A percentile compares a stretch with the other conserved stretches of the same genome.
Conservation (phyloP, 164 flowering plant genomes). For the Macadamia integrifolia region DNA sequence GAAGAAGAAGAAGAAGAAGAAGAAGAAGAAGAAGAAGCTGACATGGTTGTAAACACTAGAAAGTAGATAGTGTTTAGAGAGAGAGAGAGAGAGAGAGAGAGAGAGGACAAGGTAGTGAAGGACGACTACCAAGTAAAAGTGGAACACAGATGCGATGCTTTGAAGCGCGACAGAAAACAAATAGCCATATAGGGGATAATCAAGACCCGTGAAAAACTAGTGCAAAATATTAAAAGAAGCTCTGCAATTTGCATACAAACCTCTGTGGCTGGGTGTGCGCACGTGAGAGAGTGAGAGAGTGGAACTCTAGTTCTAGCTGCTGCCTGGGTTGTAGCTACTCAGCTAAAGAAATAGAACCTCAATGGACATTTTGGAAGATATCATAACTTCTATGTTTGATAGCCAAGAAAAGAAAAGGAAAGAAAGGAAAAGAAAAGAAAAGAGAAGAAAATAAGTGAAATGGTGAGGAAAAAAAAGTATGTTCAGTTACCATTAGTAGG, state of each 20-base stretch:
- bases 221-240: neutral
- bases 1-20: slow-evolving; percentile 16
- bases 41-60: slow-evolving; percentile 11
- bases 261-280: no score
- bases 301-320: no score
- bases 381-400: no score
- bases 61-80: slow-evolving; percentile 5
- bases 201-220: slow-evolving; percentile 37
- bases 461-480: no score
- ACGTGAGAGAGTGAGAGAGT: no score
- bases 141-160: neutral
- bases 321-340: no score
- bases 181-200: slow-evolving; percentile 13
- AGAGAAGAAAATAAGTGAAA: no score
- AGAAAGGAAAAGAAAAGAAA: no score
- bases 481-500: no score
- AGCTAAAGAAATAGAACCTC: no score
- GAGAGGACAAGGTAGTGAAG: neutral
- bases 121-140: neutral
- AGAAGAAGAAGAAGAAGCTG: slow-evolving; percentile 14
- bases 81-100: neutral
- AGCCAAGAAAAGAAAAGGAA: no score
- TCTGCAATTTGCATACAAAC: neutral
- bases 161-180: slow-evolving; percentile 1
- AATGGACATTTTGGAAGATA: no score